Base-by-base conservation (phyloP, 768 basidiomycete species). In the Tricholoma matsutake region DNA sequence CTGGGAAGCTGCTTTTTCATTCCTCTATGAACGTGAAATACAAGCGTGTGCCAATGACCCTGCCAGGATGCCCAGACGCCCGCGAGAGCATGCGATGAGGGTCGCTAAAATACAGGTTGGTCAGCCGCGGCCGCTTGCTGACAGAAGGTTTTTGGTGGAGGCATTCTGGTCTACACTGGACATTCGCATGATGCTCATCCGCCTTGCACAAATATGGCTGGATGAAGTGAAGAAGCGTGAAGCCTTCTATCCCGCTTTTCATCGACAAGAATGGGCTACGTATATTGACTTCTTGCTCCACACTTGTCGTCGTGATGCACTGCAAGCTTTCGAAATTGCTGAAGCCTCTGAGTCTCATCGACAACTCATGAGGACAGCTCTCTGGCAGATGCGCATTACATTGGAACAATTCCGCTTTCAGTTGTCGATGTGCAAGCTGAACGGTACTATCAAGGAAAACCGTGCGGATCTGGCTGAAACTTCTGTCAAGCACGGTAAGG, bases 1-100 rank as follows among this genome's bases (percentile, higher is more conserved):
- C 1, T 89, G 84, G 81, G 82, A 89, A 57, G 80, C 84, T 0
- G 82, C 87, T 0, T 77, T 84, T 62, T 77, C 85, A 0, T 80
- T 71, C 59, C 72, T 88, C 4, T 81, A 81, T 58, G 73, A 79
- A 41, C 70, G 74, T 54, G 85, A 87, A 68, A 67, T 85, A 67
- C 67, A 75, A 0, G 56, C 60, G 3, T 68, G 70, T 13, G 47
- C 67, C 3, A 60, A 64, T 3, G 67, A 83, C 61, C 78, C 76
- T 1, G 51, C 63, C 0, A 68, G 54, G 13, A 73, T 76, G 6
- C 79, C 82, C 2, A 68, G 75, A 35, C 67, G 74, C 18, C 85
- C 82, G 0, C 65, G 79, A 61, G 76, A 80, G 56, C 67, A 80
- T 59, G 85, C 85, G 1, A 78, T 87, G 77, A 76, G 78, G 20